Evolutionary conservation across 768 basidiomycete genomes (phyloP), one percentile per base, ranked within the genome.

Genomic region (Phylloporus arenicola): DNA sequence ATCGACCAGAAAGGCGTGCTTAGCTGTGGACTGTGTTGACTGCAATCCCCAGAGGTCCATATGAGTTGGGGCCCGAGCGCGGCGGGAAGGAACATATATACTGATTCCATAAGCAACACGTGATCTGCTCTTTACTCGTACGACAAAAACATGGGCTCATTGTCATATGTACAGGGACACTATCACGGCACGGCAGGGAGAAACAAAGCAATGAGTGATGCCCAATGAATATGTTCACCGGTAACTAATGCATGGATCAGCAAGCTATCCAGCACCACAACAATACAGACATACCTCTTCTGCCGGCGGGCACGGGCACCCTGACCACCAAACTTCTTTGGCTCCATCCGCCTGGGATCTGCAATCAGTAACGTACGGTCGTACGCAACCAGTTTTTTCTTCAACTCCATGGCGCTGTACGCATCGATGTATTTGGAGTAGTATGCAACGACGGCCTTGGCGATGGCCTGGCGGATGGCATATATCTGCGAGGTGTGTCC

Each of bases 401-500:
- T 97, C 74, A 99, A 70, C 75, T 95, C 94, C 74, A 99, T 83
- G 22, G 95, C 92, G 62, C 89, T 92, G 72, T 84, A 93, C 57
- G 96, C 96, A 68, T 99, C 96, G 69, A 92, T 79, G 78, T 97
- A 97, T 75, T 98, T 99, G 74, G 92, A 89, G 71, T 95, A 93
- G 81, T 92, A 98, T 45, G 96, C 96, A 63, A 99, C 89, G 57
- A 98, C 72, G 53, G 95, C 96, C 77, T 96, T 97, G 60, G 91
- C 88, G 64, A 99, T 95, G 34, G 96, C 96, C 77, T 99, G 96
- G 56, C 96, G 91, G 70, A 98, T 92, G 57, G 96, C 96, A 75
- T 98, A 99, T 57, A 99, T 81, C 73, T 99, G 95, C 48, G 95
- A 95, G 53, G 92, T 93, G 79, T 98, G 96, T 73, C 96, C 96